Base-by-base conservation (phyloP, 2,329 filamentous ascomycete genomes). In the Trichoderma sp. region DNA sequence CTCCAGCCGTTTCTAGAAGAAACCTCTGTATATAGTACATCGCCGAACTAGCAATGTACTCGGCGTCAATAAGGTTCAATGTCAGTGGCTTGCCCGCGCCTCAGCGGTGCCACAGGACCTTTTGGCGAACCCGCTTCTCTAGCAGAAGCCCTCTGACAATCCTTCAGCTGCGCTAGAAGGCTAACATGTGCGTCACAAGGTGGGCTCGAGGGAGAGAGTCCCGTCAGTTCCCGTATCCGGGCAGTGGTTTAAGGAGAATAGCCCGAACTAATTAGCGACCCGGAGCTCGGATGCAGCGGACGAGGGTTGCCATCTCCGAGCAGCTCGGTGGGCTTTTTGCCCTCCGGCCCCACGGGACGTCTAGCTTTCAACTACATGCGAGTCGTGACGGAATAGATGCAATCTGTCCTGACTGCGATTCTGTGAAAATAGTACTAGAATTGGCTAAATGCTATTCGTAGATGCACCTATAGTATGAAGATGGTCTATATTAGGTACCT, bases 281-380 rank as follows among this genome's bases (percentile, higher is more conserved):
- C 39, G 54, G 56, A 34, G 61, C 54, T 66, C 64, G 64, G 64
- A 66, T 58, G 54, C 39, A 21, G 30, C 64, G 64, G 64, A 51
- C 64, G 58, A 59, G n/a, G 54, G 13, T 34, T 34, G 52, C 10
- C 54, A 58, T 59, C 64, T 58, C 64, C 64, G 64, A 66, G 64
- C 64, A 24, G 54, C 39, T 58, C 64, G 54, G 64, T 39, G 34
- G 58, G 58, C 46, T 59, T 37, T 51, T 59, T 59, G 18, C 28
- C 39, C 21, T 16, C 64, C 54, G 64, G 39, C 54, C 54, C 37
- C 49, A 51, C 21, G 49, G 34, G 13, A 24, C 59, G 39, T 18
- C 18, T 34, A 39, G 34, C 43, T 14, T 34, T 43, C 3, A 43
- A 43, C 39, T 43, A 43, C 39, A n/a, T n/a, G 18, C 6, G 37